Base-by-base conservation (phyloP, 2,329 filamentous ascomycete genomes). In the Fusarium pseudoanthophilum region DNA sequence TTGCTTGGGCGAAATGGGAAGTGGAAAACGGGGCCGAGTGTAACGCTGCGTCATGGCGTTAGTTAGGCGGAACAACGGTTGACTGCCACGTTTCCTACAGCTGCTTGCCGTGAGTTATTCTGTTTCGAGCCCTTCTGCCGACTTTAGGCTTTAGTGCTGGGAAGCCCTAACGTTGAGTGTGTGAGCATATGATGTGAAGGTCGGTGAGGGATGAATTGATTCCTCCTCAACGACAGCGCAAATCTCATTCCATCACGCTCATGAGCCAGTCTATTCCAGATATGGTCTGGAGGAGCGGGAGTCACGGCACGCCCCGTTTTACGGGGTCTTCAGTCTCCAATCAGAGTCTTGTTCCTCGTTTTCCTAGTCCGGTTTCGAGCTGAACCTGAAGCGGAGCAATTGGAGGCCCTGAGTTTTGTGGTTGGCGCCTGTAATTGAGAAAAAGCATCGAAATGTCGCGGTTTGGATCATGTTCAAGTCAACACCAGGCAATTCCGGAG, bases 221-320 rank as follows among this genome's bases (percentile, higher is more conserved):
- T 26, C 40, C 26, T 40, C 21, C 30, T 45, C 37, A 30, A 37
- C 34, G 36, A 34, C 46, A 21, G 30, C 14, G 26, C 45, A 28
- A 55, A 55, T 48, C n/a, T 32, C 52, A 46, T 60, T 42, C 48
- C 56, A 66, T 56, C 55, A 57, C 13, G 45, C 48, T 39, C 37
- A 63, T 61, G 39, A 39, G 63, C 55, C 61, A 52, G 51, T 37
- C 72, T 71, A 71, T 68, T 56, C 64, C 61, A 46, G 45, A 73
- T 53, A 15, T 39, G 61, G 60, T 34, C 67, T 72, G 66, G 71
- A 73, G 63, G 64, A 71, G 53, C 75, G 75, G 75, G 75, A 77
- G 59, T 72, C 72, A 76, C 74, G 75, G 75, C 67, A 74, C 75
- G 75, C 75, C 64, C 67, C 69, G 64, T 62, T 57, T 39, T 55